Conservation (phyloP, 176 grass and related monocot genomes). For the Oryza brachyantha region DNA sequence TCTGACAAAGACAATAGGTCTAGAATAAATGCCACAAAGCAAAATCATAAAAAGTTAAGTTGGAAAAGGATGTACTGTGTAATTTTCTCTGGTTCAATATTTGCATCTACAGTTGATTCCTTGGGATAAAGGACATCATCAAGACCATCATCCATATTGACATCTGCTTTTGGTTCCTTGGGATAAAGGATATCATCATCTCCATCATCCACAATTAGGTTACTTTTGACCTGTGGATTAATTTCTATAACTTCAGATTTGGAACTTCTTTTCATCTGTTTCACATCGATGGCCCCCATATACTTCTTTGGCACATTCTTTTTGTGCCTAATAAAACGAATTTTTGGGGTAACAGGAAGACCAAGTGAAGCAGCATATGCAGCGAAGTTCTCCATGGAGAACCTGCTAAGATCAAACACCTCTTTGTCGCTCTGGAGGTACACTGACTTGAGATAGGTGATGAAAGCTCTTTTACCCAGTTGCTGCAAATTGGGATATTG, state of each 20-base stretch:
- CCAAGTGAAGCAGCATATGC: slow-evolving; percentile 80
- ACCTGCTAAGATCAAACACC: slow-evolving; percentile 72
- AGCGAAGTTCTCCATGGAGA: slow-evolving; percentile 67
- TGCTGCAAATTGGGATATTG: slow-evolving; percentile 72
- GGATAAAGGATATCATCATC: slow-evolving; percentile 62
- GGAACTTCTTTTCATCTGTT: slow-evolving; percentile 13
- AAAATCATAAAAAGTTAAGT: slow-evolving; percentile 8
- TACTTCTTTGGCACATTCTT: slow-evolving; percentile 30
- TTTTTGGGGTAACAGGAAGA: slow-evolving; percentile 63
- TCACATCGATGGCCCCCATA: slow-evolving; percentile 14
- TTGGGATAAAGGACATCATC: slow-evolving; percentile 63
- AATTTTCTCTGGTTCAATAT: slow-evolving; percentile 31
- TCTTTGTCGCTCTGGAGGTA: slow-evolving; percentile 63
- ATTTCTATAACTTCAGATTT: slow-evolving; percentile 38
- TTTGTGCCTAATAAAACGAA: slow-evolving; percentile 66
- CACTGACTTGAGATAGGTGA: slow-evolving; percentile 83
- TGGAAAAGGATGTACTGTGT: slow-evolving; percentile 35
- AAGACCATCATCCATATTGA: slow-evolving; percentile 13
- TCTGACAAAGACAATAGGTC: slow-evolving; percentile 32
- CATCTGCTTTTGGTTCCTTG: slow-evolving; percentile 45
- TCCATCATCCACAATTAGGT: slow-evolving; percentile 35
- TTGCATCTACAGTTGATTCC: slow-evolving; percentile 26
- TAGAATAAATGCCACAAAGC: slow-evolving; percentile 6
- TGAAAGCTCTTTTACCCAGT: slow-evolving; percentile 76
- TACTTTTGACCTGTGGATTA: slow-evolving; percentile 15